Evolutionary conservation across 371 early-diverging fungal species (phyloP), one percentile per base, ranked within the genome.

Genomic region (Circinella minor): DNA sequence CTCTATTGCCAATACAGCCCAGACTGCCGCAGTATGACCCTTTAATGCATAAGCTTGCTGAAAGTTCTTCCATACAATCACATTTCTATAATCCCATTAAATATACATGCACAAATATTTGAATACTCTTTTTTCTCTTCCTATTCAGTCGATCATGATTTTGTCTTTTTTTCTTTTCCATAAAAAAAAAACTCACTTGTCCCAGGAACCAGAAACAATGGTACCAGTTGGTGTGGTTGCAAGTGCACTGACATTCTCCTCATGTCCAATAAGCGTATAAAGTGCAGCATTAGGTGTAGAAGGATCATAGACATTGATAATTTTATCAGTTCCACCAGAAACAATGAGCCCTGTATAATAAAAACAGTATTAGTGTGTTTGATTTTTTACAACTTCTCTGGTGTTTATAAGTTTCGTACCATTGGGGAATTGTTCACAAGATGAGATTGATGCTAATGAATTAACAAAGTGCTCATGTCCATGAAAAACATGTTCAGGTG

Each of bases 191-290:
- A 68, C 84, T 67, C 82, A 95, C 96, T 89, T 93, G 82, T 99
- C 99, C 99, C 99, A 98, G 17, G 97, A 97, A 13, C 98, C 98
- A 17, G 97, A 96, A 5, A 98, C 86, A 34, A 95, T 83, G 37
- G 85, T 77, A 3, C 94, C 95, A 38, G 88, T 86, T 1, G 84
- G 76, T 4, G 90, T 83, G 0, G 86, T 81, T 9, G 86, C 83
- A 34, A 99, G 78, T 3, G 93, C 85, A 74, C 95, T 93, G 4
- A 99, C 94, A 70, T 93, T 97, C 55, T 93, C 95, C 0, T 85
- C 79, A 76, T 99, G 99, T 0, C 98, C 98, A 7, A 86, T 73
- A 20, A 98, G 83, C 4, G 87, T 88, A 65, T 78, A 89, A 1
- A 89, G 65, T 4, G 96, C 92, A 15, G 88, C 80, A 14, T 77